Percentiles rank a stretch among this genome's conserved stretches.
These are phyloP conservation scores for Harringtonia lauricola DNA, from an alignment of 2,329 filamentous ascomycete genomes.

Conservation along the genomic window DNA sequence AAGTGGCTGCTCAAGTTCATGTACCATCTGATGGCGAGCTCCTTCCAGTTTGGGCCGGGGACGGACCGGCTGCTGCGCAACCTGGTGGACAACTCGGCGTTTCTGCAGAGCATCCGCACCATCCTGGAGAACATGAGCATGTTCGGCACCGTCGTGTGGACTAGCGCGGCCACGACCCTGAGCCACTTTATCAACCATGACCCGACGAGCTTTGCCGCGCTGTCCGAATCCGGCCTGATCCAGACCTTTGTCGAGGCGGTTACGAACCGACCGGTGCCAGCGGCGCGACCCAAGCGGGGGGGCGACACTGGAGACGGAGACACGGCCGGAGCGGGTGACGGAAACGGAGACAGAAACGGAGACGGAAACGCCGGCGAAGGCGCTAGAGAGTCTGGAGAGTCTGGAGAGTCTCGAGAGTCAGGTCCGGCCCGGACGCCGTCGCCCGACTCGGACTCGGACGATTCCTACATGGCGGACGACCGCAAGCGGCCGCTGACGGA, in stretches of 20 bases:
- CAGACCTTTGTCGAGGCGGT: constrained; percentile 77
- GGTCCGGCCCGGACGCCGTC: too few species aligned
- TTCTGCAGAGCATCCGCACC: constrained; percentile 66
- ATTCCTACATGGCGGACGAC: constrained; percentile 26
- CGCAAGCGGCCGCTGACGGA: constrained; percentile 42
- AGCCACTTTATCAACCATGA: constrained; percentile 98
- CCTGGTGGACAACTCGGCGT: constrained; percentile 80
- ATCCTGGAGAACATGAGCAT: constrained; percentile 70
- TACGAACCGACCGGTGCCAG: constrained; percentile 39
- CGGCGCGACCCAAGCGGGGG: background rate
- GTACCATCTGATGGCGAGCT: constrained; percentile 85
- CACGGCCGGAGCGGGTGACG: too few species aligned
- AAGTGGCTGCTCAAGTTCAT: constrained; percentile 94
- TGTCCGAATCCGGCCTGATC: constrained; percentile 87
- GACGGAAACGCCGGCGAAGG: background rate
- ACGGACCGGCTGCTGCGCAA: constrained; percentile 87
- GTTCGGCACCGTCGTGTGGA: constrained; percentile 94
- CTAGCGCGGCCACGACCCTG: constrained; percentile 80
- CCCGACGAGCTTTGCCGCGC: constrained; percentile 91
- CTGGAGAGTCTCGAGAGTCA: too few species aligned
- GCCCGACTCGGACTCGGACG: constrained; percentile 21
- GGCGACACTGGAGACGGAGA: background rate
- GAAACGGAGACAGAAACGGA: too few species aligned
- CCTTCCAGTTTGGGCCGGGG: constrained; percentile 48
- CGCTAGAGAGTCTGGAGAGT: background rate